These are phyloP conservation scores for Calonectria naviculata DNA, from an alignment of 2,329 filamentous ascomycete species.

Conservation along the genomic window DNA sequence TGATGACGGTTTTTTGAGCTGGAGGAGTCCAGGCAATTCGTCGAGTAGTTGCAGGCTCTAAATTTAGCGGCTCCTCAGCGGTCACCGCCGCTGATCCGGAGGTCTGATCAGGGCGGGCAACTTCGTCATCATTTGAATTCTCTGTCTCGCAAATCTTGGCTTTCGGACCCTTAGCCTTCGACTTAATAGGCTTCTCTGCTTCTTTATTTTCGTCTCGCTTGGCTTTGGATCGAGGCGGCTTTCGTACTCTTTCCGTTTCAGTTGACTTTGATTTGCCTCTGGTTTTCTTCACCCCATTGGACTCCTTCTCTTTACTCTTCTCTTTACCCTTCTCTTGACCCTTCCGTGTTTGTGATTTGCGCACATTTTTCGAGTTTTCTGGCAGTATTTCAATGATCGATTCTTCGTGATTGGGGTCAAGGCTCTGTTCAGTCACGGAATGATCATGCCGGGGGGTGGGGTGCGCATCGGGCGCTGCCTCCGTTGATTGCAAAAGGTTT, in stretches of 20 bases:
- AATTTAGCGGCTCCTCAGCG: constrained; percentile 47
- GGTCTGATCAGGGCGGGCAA: constrained; percentile 24
- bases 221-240: constrained; percentile 46
- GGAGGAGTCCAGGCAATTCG: constrained; percentile 77
- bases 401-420: constrained; percentile 29
- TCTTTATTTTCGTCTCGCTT: not conserved
- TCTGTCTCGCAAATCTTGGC: not conserved
- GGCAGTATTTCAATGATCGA: constrained; percentile 37
- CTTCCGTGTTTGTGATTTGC: constrained; percentile 33
- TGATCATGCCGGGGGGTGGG: not conserved
- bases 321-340: constrained; percentile 14
- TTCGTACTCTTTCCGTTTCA: constrained; percentile 47
- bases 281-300: constrained; percentile 11
- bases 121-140: not conserved
- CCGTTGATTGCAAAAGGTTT: constrained; percentile 47
- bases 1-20: constrained; percentile 49
- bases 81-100: constrained; percentile 29
- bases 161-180: constrained; percentile 28
- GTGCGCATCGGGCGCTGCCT: constrained; percentile 32
- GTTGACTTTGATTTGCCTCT: constrained; percentile 17
- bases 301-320: constrained; percentile 20
- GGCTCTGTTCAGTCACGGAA: not conserved
- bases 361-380: constrained; percentile 27
- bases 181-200: constrained; percentile 26
- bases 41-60: constrained; percentile 65